phyloP scores from a whole-genome alignment of 2,329 filamentous ascomycete species.

The Pyricularia sp. region DNA sequence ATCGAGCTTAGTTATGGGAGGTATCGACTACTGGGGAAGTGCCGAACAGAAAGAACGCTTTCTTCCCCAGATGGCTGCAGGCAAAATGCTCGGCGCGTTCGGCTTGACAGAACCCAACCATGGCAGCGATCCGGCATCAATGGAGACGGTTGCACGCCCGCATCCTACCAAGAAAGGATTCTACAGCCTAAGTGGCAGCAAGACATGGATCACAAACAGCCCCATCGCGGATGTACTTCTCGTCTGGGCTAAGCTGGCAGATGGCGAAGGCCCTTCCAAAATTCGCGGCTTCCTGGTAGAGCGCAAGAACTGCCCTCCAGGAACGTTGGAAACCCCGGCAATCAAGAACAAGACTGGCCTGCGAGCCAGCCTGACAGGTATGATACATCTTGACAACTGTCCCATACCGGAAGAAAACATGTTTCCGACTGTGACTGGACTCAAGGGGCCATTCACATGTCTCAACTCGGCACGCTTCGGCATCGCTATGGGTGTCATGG shows the following conservation, averaged over 20 bases:
- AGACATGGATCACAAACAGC: slow-evolving; percentile 89
- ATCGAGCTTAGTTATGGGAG: slow-evolving; percentile 74
- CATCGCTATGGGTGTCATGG: slow-evolving; percentile 88
- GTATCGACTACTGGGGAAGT: slow-evolving; percentile 70
- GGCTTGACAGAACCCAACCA: slow-evolving; percentile 82
- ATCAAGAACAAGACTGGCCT: slow-evolving; percentile 95
- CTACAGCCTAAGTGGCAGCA: slow-evolving; percentile 59
- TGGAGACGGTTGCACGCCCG: slow-evolving; percentile 67
- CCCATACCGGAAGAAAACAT: slow-evolving; percentile 85
- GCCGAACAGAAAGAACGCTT: slow-evolving; percentile 70
- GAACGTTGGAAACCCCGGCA: slow-evolving; percentile 79
- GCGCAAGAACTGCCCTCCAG: slow-evolving; percentile 68
- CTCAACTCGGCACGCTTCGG: slow-evolving; percentile 88
- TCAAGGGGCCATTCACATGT: slow-evolving; percentile 82
- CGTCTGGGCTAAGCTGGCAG: slow-evolving; percentile 85
- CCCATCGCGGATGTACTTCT: slow-evolving; percentile 71
- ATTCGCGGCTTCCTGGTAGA: slow-evolving; percentile 90
- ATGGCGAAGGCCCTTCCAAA: slow-evolving; percentile 56
- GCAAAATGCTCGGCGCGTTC: slow-evolving; percentile 66
- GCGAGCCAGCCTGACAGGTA: slow-evolving; percentile 85
- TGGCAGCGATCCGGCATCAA: slow-evolving; percentile 72
- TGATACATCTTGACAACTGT: slow-evolving; percentile 90
- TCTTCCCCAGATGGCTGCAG: slow-evolving; percentile 62
- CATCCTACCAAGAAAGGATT: slow-evolving; percentile 70
- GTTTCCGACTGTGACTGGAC: slow-evolving; percentile 80